Evolutionary conservation across 345 rosid genomes (phyloP).

Genomic region (Laguncularia racemosa): DNA sequence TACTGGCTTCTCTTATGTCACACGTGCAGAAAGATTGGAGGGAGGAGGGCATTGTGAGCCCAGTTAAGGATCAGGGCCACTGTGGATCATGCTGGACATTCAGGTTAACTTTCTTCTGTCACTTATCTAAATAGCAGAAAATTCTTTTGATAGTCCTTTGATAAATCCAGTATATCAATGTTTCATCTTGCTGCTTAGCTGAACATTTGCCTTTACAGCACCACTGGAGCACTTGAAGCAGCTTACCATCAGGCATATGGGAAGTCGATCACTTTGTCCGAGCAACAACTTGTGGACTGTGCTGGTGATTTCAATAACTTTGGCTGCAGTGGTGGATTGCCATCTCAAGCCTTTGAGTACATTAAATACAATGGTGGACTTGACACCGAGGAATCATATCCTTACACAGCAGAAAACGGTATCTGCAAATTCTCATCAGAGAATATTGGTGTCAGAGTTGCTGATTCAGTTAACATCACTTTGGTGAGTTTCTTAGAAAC

Average conservation of each 20-base stretch:
- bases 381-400: conserved; percentile 86
- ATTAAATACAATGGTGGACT: conserved; percentile 90
- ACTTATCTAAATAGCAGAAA: background rate
- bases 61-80: conserved; percentile 80
- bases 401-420: conserved; percentile 57
- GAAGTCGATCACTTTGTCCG: conserved; percentile 74
- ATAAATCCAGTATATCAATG: background rate
- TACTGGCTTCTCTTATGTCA: conserved; percentile 1
- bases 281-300: conserved; percentile 99
- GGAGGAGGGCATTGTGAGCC: conserved; percentile 72
- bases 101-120: conserved; percentile 37
- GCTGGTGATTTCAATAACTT: conserved; percentile 82
- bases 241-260: conserved; percentile 93
- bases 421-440: conserved; percentile 70
- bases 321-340: conserved; percentile 93
- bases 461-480: conserved; percentile 77
- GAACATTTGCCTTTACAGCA: conserved; percentile 31
- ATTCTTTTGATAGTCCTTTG: background rate
- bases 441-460: conserved; percentile 67
- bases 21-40: conserved; percentile 88
- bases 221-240: conserved; percentile 98
- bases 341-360: conserved; percentile 97
- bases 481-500: conserved; percentile 35
- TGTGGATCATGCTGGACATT: conserved; percentile 99
- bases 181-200: background rate